These are phyloP conservation scores for Volvox africanus DNA, from an alignment of 139 green algal genomes.

Conservation along the genomic window DNA sequence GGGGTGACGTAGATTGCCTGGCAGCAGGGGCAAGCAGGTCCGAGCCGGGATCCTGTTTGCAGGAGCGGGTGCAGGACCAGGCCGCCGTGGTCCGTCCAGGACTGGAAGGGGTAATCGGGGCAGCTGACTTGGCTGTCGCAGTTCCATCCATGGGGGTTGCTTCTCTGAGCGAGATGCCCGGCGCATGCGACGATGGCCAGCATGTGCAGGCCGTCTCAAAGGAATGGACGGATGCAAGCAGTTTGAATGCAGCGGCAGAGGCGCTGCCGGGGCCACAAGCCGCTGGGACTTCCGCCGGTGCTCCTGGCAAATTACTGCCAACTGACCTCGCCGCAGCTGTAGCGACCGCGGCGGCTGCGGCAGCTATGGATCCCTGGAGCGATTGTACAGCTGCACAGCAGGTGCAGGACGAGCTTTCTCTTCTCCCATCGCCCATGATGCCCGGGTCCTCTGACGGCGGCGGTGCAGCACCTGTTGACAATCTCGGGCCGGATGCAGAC, in stretches of 20 bases:
- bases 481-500: not conserved
- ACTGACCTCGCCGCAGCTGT: not conserved
- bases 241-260: not conserved
- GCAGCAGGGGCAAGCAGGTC: not conserved
- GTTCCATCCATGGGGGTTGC: not conserved
- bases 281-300: not conserved
- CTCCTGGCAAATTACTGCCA: not conserved
- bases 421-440: conserved; percentile 10
- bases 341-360: not conserved
- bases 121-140: not conserved
- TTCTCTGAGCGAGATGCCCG: not conserved
- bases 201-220: not conserved
- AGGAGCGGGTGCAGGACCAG: not conserved
- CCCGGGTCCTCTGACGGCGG: not conserved
- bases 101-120: not conserved
- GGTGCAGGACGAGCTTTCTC: not conserved
- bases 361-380: not conserved
- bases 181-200: too few relatives aligned
- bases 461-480: not conserved
- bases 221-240: not conserved
- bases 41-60: not conserved
- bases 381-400: not conserved
- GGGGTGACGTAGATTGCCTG: not conserved
- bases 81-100: too few relatives aligned
- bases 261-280: not conserved